phyloP scores from a whole-genome alignment of 139 green algal genomes.

The Asterochloris erici region DNA sequence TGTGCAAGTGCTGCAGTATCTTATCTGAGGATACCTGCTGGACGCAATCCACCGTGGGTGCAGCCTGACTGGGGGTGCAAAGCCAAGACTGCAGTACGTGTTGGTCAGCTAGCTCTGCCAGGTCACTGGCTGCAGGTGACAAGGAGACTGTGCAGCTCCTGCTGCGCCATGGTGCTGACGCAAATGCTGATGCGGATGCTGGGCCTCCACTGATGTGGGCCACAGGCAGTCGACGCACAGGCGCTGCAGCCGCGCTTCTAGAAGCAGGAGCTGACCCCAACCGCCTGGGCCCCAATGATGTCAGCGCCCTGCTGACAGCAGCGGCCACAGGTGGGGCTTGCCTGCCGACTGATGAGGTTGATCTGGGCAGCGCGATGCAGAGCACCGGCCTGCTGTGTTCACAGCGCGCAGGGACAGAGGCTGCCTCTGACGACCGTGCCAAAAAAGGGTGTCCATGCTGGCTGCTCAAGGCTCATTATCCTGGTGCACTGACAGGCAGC shows the following conservation, averaged over 20 bases:
- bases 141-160: constrained; percentile 6
- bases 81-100: no score
- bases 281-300: not conserved
- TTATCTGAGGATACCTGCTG: no score
- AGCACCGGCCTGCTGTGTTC: no score
- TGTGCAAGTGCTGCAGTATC: no score
- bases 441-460: no score
- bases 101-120: not conserved
- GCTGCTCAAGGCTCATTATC: not conserved
- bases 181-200: constrained; percentile 18
- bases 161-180: constrained; percentile 22
- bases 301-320: constrained; percentile 26
- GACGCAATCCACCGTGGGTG: no score
- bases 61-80: no score
- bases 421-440: no score
- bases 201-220: constrained; percentile 40
- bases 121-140: not conserved
- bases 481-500: not conserved
- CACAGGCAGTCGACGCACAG: constrained; percentile 14
- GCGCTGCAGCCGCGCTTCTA: constrained; percentile 21
- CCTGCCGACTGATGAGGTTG: no score
- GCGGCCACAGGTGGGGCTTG: constrained; percentile 11
- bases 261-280: constrained; percentile 14
- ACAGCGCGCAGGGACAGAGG: no score
- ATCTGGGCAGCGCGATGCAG: no score